Evolutionary conservation across 768 basidiomycete species (phyloP).

Genomic region (Pleurotus ostreatus): DNA sequence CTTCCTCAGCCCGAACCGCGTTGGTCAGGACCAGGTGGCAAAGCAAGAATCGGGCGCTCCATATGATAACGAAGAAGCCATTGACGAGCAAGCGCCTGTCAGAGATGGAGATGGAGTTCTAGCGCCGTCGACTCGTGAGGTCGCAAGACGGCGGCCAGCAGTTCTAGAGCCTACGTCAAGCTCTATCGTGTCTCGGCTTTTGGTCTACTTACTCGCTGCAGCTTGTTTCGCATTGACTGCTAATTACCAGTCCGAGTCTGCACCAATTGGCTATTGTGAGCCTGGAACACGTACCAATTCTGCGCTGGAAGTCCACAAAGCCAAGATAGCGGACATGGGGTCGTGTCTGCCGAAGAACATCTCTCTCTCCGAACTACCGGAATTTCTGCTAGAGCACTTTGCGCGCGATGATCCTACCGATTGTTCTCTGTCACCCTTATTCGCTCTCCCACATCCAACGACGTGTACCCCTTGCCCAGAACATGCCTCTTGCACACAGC

Average conservation of each 20-base stretch:
- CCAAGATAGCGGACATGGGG: constrained; percentile 41
- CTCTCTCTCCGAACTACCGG: constrained; percentile 35
- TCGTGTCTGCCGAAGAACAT: constrained; percentile 55
- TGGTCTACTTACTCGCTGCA: constrained; percentile 33
- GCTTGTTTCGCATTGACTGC: constrained; percentile 28
- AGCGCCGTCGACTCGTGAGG: constrained; percentile 11
- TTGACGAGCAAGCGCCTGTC: constrained; percentile 7
- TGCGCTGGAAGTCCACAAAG: constrained; percentile 44
- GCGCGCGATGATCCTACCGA: constrained; percentile 28
- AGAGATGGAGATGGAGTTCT: constrained; percentile 25
- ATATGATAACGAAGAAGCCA: constrained; percentile 5
- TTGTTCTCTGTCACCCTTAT: constrained; percentile 52
- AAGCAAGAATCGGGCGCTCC: constrained; percentile 17
- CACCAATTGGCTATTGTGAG: constrained; percentile 75
- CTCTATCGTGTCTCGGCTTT: constrained; percentile 35
- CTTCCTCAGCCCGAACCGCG: constrained; percentile 11
- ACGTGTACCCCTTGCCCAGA: constrained; percentile 71
- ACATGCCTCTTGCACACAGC: constrained; percentile 58
- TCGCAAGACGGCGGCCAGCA: constrained; percentile 7
- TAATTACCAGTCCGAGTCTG: constrained; percentile 64
- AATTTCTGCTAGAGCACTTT: constrained; percentile 11
- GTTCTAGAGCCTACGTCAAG: constrained; percentile 12
- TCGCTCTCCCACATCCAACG: constrained; percentile 56
- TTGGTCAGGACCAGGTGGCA: too few species aligned
- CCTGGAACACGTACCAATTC: constrained; percentile 56